phyloP scores from a whole-genome alignment of 176 grass and related monocot genomes.

The Puccinellia tenuiflora region DNA sequence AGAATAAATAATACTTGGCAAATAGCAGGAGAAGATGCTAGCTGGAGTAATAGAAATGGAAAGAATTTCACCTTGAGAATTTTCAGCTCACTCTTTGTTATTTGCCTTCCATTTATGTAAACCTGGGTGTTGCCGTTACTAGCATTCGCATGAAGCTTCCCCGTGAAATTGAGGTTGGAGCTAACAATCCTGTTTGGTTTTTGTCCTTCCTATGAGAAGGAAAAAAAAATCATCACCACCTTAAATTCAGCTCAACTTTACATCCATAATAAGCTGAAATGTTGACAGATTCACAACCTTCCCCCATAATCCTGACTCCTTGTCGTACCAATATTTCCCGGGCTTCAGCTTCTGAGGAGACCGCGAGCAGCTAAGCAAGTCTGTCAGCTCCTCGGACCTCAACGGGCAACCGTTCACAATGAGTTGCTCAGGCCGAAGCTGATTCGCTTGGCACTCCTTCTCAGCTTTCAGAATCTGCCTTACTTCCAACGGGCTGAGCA shows the following conservation, averaged over 20 bases:
- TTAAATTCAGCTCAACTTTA: not conserved
- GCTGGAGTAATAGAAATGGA: slow-evolving; percentile 20
- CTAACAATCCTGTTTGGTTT: slow-evolving; percentile 79
- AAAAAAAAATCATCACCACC: not conserved
- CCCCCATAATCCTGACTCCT: slow-evolving; percentile 95
- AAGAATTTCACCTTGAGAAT: slow-evolving; percentile 54
- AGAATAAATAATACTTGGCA: not conserved
- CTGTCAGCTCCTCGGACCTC: slow-evolving; percentile 66
- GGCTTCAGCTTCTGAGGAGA: slow-evolving; percentile 86
- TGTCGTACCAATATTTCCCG: slow-evolving; percentile 93
- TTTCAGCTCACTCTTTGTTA: slow-evolving; percentile 83
- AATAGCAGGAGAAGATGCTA: not conserved
- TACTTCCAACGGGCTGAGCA: slow-evolving; percentile 82
- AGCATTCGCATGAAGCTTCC: slow-evolving; percentile 75
- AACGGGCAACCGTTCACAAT: slow-evolving; percentile 67
- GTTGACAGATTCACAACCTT: slow-evolving; percentile 47
- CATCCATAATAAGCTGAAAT: not conserved
- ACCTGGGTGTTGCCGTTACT: slow-evolving; percentile 92
- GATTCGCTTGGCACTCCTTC: slow-evolving; percentile 90
- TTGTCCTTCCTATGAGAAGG: slow-evolving; percentile 64
- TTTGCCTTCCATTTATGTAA: slow-evolving; percentile 86
- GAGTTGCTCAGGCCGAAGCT: slow-evolving; percentile 83
- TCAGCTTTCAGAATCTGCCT: slow-evolving; percentile 95
- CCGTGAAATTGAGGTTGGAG: slow-evolving; percentile 76
- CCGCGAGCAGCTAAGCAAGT: slow-evolving; percentile 67